Evolutionary conservation across 306 rosid genomes (phyloP).

Genomic region (Sphenostylis stenocarpa): DNA sequence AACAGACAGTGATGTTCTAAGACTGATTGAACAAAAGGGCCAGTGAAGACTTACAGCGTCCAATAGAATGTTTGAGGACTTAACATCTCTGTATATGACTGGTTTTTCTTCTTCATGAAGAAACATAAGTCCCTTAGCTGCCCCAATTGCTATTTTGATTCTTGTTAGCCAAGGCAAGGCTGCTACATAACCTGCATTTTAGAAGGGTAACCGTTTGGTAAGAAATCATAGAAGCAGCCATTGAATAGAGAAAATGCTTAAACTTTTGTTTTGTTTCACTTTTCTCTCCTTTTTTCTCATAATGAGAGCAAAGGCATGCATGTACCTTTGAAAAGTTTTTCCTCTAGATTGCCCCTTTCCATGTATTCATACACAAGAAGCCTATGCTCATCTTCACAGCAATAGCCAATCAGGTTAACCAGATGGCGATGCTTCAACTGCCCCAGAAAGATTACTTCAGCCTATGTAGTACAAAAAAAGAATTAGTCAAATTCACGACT

Average conservation of each 20-base stretch:
- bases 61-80: constrained; percentile 81
- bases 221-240: constrained; percentile 8
- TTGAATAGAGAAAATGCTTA: background rate
- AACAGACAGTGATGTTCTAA: background rate
- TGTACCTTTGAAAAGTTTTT: constrained; percentile 64
- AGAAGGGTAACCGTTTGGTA: background rate
- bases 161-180: constrained; percentile 90
- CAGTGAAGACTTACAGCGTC: constrained; percentile 50
- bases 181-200: constrained; percentile 70
- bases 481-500: background rate
- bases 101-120: constrained; percentile 88
- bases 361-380: constrained; percentile 89
- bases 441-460: constrained; percentile 91
- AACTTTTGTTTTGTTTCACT: background rate
- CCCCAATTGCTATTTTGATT: constrained; percentile 79
- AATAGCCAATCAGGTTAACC: constrained; percentile 86
- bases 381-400: constrained; percentile 87
- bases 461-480: constrained; percentile 34
- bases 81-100: constrained; percentile 83
- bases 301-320: background rate
- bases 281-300: background rate
- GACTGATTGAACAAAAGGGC: background rate
- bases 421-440: constrained; percentile 83
- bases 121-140: constrained; percentile 85
- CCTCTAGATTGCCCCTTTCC: constrained; percentile 76